Conservation (phyloP, 805 yeast species). For the Debaryomyces castellii region DNA sequence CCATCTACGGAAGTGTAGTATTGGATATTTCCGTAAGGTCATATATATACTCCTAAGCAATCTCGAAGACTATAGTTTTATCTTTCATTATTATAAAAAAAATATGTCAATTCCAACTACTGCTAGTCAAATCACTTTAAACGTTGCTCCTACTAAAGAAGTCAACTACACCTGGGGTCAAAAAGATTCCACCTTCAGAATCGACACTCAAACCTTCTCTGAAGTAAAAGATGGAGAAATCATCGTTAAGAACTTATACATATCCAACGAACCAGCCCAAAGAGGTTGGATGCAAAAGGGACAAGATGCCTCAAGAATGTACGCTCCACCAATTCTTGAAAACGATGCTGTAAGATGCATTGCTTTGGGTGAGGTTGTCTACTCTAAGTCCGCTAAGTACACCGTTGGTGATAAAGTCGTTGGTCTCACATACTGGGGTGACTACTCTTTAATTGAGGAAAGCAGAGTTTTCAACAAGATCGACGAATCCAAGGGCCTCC, state of each 20-base stretch:
- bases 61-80: too few relatives aligned
- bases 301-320: constrained; percentile 26
- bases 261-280: constrained; percentile 60
- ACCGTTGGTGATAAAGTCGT: constrained; percentile 44
- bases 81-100: too few relatives aligned
- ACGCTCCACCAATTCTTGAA: constrained; percentile 37
- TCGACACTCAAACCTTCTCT: constrained; percentile 7
- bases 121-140: constrained; percentile 18
- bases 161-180: constrained; percentile 21
- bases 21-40: too few relatives aligned
- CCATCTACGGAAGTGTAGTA: too few relatives aligned
- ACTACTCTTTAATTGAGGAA: constrained; percentile 39
- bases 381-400: constrained; percentile 42
- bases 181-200: constrained; percentile 25
- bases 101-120: constrained; percentile 12
- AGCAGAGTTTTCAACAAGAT: constrained; percentile 25
- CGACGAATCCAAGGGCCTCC: constrained; percentile 23
- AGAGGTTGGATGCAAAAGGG: constrained; percentile 53
- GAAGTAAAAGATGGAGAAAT: constrained; percentile 38
- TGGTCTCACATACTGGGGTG: constrained; percentile 47
- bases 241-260: constrained; percentile 42
- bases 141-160: constrained; percentile 18
- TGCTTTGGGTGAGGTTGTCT: constrained; percentile 52
- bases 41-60: background rate
- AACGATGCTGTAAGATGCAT: constrained; percentile 45